phyloP scores from a whole-genome alignment of 306 rosid genomes.

The Arachis hypogaea region DNA sequence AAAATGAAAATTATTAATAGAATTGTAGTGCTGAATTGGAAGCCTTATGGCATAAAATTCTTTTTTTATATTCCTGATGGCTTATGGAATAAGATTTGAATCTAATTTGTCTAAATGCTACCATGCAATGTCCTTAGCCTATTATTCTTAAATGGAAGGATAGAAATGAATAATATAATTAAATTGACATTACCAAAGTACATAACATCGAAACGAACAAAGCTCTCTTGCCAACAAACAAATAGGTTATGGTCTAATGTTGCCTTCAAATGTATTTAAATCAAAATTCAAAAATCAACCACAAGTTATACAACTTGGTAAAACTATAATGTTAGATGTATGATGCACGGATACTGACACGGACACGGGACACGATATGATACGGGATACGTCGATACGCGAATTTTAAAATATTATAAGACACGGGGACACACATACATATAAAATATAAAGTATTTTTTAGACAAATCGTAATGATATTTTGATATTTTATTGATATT shows the following conservation, averaged over 20 bases:
- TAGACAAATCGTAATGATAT: too few species aligned
- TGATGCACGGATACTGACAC: too few species aligned
- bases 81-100: slow-evolving; percentile 61
- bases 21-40: slow-evolving; percentile 36
- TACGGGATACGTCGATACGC: too few species aligned
- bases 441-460: too few species aligned
- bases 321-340: too few species aligned
- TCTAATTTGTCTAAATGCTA: slow-evolving; percentile 46
- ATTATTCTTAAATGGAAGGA: slow-evolving; percentile 36
- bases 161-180: slow-evolving; percentile 41
- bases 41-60: slow-evolving; percentile 47
- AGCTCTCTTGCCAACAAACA: slow-evolving; percentile 25
- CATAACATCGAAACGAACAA: slow-evolving; percentile 48
- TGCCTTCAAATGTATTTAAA: slow-evolving; percentile 46
- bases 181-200: slow-evolving; percentile 55
- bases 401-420: too few species aligned
- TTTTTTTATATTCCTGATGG: slow-evolving; percentile 48
- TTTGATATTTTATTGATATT: too few species aligned
- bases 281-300: not conserved
- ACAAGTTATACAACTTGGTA: too few species aligned
- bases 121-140: slow-evolving; percentile 36
- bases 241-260: slow-evolving; percentile 26
- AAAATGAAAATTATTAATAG: not conserved
- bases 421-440: too few species aligned
- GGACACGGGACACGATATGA: too few species aligned